Evolutionary conservation across 2,329 filamentous ascomycete genomes (phyloP).

Genomic region (Ascochyta pisi): DNA sequence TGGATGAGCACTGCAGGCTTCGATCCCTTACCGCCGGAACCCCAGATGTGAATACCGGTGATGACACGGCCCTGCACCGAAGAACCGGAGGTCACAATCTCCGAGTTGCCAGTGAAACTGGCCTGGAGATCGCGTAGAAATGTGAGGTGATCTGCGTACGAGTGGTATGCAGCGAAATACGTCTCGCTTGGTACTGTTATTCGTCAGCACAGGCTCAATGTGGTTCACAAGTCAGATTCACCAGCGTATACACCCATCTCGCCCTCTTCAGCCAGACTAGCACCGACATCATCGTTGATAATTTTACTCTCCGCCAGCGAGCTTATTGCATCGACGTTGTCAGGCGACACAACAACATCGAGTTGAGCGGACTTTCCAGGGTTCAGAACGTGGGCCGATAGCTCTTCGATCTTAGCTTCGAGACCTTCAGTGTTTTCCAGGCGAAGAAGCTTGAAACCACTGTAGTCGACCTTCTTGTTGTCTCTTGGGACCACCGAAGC

Average conservation of each 20-base stretch:
- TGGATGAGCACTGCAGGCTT: conserved; percentile 47
- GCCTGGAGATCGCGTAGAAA: conserved; percentile 45
- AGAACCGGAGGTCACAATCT: conserved; percentile 42
- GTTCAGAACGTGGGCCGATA: conserved; percentile 44
- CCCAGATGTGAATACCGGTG: conserved; percentile 50
- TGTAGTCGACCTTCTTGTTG: conserved; percentile 45
- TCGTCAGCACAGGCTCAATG: conserved; percentile 8
- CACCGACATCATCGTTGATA: conserved; percentile 46
- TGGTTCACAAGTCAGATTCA: conserved; percentile 8
- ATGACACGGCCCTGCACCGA: conserved; percentile 43
- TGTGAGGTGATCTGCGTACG: conserved; percentile 44
- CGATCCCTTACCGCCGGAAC: conserved; percentile 45
- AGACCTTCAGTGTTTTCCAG: conserved; percentile 33
- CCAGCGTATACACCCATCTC: conserved; percentile 38
- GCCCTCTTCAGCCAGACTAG: conserved; percentile 40
- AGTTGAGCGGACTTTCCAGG: conserved; percentile 37
- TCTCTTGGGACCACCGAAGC: conserved; percentile 34
- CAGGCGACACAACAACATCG: conserved; percentile 47
- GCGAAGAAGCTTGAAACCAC: conserved; percentile 47
- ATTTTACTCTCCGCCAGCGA: conserved; percentile 37
- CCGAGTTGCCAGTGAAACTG: conserved; percentile 42
- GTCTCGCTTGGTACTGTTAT: conserved; percentile 38
- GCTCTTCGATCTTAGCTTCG: conserved; percentile 38
- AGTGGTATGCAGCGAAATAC: conserved; percentile 48
- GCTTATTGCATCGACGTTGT: conserved; percentile 40